A percentile compares a stretch with the other conserved stretches of the same genome.
Evolutionary conservation across 495 filamentous ascomycete genomes (phyloP).

Genomic region (Aspergillus hancockii): DNA sequence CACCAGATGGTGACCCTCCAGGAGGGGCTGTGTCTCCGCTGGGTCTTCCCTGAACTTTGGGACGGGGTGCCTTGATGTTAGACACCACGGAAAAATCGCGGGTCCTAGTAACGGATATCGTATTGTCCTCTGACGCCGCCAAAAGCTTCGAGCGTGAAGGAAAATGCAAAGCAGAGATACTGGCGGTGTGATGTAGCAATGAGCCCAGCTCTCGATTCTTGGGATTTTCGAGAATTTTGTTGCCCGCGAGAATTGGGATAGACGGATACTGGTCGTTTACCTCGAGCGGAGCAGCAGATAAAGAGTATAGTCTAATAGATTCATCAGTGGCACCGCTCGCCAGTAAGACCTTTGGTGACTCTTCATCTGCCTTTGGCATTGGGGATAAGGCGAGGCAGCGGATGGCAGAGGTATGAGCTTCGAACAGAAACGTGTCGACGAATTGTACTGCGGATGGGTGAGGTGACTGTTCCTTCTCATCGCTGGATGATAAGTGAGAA

Average conservation of each 20-base stretch:
- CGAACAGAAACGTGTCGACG: constrained; percentile 93
- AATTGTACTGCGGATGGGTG: constrained; percentile 59
- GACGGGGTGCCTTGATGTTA: constrained; percentile 86
- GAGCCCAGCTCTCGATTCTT: constrained; percentile 86
- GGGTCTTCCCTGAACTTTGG: constrained; percentile 79
- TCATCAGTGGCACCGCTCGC: constrained; percentile 91
- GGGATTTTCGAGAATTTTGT: constrained; percentile 74
- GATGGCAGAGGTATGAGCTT: constrained; percentile 87
- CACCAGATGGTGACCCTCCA: constrained; percentile 82
- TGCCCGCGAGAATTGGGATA: constrained; percentile 63
- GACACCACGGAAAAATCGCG: constrained; percentile 89
- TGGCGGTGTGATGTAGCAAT: constrained; percentile 80
- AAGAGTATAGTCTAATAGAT: constrained; percentile 88
- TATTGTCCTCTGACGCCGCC: constrained; percentile 80
- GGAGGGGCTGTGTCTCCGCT: constrained; percentile 85
- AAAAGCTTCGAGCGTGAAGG: constrained; percentile 87
- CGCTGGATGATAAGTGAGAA: constrained; percentile 25
- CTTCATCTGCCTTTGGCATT: constrained; percentile 53
- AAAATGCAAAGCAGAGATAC: constrained; percentile 76
- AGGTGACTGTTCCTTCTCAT: constrained; percentile 21
- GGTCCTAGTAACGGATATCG: constrained; percentile 79
- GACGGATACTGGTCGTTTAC: constrained; percentile 45
- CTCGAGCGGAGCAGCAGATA: constrained; percentile 68
- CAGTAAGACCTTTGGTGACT: constrained; percentile 74
- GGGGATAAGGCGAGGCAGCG: constrained; percentile 88